These are phyloP conservation scores for Leptographium lundbergii DNA, from an alignment of 2,329 filamentous ascomycete genomes.

Conservation along the genomic window DNA sequence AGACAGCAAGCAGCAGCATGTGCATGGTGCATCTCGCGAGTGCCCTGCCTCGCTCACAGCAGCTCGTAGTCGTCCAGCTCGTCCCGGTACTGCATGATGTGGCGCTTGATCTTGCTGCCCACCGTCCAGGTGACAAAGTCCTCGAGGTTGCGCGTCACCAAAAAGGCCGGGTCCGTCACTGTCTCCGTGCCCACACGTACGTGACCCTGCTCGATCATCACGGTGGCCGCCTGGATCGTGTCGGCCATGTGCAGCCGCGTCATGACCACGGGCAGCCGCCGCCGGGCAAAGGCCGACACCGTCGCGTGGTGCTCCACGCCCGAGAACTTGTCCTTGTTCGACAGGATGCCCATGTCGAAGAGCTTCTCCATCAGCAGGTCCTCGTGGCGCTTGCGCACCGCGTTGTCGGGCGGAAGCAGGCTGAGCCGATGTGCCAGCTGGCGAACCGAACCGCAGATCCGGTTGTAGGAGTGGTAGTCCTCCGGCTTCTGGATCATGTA, in stretches of 20 bases:
- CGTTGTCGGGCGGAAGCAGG: conserved; percentile 66
- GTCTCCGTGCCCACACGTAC: conserved; percentile 85
- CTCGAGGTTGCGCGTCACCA: conserved; percentile 82
- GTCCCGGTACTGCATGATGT: conserved; percentile 88
- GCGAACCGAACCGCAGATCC: conserved; percentile 69
- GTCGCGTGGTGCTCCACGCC: conserved; percentile 81
- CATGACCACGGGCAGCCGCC: conserved; percentile 79
- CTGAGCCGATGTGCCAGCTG: conserved; percentile 83
- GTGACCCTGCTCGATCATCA: conserved; percentile 88
- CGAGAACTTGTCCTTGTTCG: conserved; percentile 62
- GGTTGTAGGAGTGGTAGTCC: conserved; percentile 61
- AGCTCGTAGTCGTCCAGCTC: conserved; percentile 94
- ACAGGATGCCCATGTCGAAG: conserved; percentile 80
- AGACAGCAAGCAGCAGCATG: background rate
- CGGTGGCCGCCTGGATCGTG: conserved; percentile 70
- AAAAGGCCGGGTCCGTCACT: conserved; percentile 76
- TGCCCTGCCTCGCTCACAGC: conserved; percentile 35
- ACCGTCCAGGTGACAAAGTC: conserved; percentile 96
- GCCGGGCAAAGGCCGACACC: conserved; percentile 75
- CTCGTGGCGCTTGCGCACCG: conserved; percentile 73
- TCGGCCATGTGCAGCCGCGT: conserved; percentile 84
- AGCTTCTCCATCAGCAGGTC: conserved; percentile 81
- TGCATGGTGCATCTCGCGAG: background rate
- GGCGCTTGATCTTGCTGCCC: conserved; percentile 92
- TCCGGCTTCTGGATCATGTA: conserved; percentile 86